Evolutionary conservation across 225 moss, liverwort and hornwort genomes (phyloP).

Genomic region (Sphagnum contortum): DNA sequence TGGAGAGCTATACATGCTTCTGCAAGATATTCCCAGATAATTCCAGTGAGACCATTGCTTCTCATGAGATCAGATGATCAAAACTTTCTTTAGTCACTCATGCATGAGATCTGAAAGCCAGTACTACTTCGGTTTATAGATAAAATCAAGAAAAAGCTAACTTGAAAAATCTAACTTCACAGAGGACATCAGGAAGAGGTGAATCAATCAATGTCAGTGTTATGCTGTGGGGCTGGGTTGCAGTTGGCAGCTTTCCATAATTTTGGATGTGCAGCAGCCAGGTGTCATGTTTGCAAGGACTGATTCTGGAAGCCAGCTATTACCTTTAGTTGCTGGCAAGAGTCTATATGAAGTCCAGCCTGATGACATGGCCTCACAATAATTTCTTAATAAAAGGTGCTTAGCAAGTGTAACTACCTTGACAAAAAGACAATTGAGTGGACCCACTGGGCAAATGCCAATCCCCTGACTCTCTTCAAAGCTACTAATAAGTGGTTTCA

Average conservation of each 20-base stretch:
- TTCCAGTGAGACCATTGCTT: no score
- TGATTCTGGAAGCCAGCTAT: constrained; percentile 67
- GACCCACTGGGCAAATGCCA: constrained; percentile 17
- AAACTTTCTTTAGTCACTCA: no score
- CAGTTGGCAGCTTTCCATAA: constrained; percentile 75
- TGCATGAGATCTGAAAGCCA: no score
- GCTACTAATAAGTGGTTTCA: no score
- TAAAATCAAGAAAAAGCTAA: no score
- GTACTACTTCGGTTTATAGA: no score
- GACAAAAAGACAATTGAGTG: constrained; percentile 60
- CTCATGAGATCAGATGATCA: no score
- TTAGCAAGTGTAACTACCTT: constrained; percentile 23
- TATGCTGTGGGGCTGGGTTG: neutral
- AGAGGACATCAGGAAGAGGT: neutral
- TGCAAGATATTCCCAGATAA: no score
- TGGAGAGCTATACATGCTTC: no score
- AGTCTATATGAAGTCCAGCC: constrained; percentile 40
- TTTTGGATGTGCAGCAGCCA: constrained; percentile 43
- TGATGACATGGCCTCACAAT: constrained; percentile 50
- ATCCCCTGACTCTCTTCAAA: no score
- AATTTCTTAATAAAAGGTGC: constrained; percentile 36
- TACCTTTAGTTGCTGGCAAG: constrained; percentile 57
- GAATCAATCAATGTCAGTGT: neutral
- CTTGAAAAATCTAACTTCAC: no score
- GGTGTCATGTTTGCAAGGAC: constrained; percentile 63